Evolutionary conservation across 2,329 filamentous ascomycete genomes (phyloP).

Genomic region (Xylariaceae sp.): DNA sequence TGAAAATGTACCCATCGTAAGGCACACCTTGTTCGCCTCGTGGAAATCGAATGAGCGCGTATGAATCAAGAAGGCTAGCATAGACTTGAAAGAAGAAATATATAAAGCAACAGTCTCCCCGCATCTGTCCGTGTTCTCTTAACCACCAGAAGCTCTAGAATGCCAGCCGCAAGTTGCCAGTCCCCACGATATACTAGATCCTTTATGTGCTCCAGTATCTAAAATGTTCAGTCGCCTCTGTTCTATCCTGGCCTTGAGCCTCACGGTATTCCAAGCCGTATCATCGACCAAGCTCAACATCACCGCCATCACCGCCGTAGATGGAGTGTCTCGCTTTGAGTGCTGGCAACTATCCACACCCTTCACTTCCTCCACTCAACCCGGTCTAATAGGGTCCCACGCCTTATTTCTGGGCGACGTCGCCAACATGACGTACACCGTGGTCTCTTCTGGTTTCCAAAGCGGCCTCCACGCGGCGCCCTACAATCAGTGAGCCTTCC

Average conservation of each 20-base stretch:
- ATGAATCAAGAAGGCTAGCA: too few relatives aligned
- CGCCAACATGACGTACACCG: constrained; percentile 2
- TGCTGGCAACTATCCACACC: constrained; percentile 36
- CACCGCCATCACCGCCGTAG: constrained; percentile 30
- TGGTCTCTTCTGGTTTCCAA: neutral
- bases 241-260: neutral
- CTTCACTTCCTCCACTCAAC: constrained; percentile 27
- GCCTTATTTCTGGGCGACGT: constrained; percentile 1
- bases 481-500: constrained; percentile 30
- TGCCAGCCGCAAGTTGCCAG: too few relatives aligned
- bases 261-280: neutral
- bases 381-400: constrained; percentile 28
- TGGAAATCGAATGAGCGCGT: too few relatives aligned
- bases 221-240: neutral
- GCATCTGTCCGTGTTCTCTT: too few relatives aligned
- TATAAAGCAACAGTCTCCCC: too few relatives aligned
- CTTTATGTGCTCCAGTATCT: too few relatives aligned
- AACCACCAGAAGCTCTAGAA: too few relatives aligned
- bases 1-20: too few relatives aligned
- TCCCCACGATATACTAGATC: too few relatives aligned
- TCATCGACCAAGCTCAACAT: constrained; percentile 27
- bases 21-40: too few relatives aligned
- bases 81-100: too few relatives aligned
- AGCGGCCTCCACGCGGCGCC: constrained; percentile 28
- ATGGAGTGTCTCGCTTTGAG: constrained; percentile 33